These are phyloP conservation scores for Moniliophthora roreri DNA, from an alignment of 1,284 basidiomycete genomes.

Conservation along the genomic window DNA sequence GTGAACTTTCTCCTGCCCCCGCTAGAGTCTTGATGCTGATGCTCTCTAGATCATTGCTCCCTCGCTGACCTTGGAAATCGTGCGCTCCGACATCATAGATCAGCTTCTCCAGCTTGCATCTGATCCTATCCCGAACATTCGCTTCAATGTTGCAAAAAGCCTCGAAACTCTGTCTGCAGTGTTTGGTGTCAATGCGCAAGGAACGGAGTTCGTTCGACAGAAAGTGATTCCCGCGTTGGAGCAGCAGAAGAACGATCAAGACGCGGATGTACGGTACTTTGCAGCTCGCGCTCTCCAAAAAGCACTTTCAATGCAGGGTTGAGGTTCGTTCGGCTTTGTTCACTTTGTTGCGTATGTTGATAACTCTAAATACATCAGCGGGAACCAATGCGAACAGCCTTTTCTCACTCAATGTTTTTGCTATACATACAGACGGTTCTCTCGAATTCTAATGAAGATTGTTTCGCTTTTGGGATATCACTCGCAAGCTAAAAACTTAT, in stretches of 20 bases:
- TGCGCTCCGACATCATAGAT: conserved; percentile 85
- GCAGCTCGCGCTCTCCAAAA: conserved; percentile 72
- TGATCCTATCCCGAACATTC: conserved; percentile 98
- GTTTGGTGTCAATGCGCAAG: conserved; percentile 68
- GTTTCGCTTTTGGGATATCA: not conserved
- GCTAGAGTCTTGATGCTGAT: conserved; percentile 9
- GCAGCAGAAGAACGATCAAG: conserved; percentile 86
- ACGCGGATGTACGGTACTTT: conserved; percentile 95
- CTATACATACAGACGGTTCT: conserved; percentile 2
- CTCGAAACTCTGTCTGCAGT: conserved; percentile 84
- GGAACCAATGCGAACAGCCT: not conserved
- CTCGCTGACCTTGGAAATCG: conserved; percentile 85
- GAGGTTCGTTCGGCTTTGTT: not conserved
- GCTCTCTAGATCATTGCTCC: conserved; percentile 85
- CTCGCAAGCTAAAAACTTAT: not conserved
- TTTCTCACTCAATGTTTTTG: not conserved
- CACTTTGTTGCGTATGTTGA: no score
- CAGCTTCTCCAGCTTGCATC: conserved; percentile 83
- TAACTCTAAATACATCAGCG: not conserved
- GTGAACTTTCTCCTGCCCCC: conserved; percentile 47
- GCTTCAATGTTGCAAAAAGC: conserved; percentile 98
- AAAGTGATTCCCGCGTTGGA: conserved; percentile 84
- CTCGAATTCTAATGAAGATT: not conserved
- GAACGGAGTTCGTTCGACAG: conserved; percentile 71
- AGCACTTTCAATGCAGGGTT: conserved; percentile 23